A percentile compares a stretch with the other conserved stretches of the same genome.
Evolutionary conservation across 2,329 filamentous ascomycete species (phyloP).

Genomic region (Allantophomopsis cytisporea): DNA sequence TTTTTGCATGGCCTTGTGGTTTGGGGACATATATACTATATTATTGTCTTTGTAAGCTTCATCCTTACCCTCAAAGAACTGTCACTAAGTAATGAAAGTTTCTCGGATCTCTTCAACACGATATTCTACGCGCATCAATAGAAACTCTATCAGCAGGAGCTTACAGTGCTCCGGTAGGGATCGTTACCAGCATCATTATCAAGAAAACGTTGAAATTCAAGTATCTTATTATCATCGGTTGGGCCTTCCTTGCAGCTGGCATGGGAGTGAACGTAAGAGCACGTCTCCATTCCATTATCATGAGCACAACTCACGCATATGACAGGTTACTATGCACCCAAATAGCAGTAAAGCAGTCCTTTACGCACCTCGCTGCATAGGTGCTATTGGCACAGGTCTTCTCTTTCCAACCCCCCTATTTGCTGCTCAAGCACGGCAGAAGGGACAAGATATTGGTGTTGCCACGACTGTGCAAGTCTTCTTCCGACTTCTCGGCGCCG

Average conservation of each 20-base stretch:
- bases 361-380: too few species aligned
- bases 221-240: constrained; percentile 1
- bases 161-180: not conserved
- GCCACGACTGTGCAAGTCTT: too few species aligned
- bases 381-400: too few species aligned
- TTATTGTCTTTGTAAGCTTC: too few species aligned
- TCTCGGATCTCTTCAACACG: constrained; percentile 1
- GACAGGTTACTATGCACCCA: constrained; percentile 1
- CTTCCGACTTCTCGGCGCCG: not conserved
- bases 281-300: not conserved
- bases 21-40: too few species aligned
- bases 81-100: not conserved
- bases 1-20: too few species aligned
- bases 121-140: constrained; percentile 1
- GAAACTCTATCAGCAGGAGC: constrained; percentile 1
- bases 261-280: constrained; percentile 1
- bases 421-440: too few species aligned
- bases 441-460: too few species aligned
- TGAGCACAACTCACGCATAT: not conserved
- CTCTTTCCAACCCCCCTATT: too few species aligned
- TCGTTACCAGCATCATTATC: constrained; percentile 1
- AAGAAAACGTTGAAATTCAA: constrained; percentile 1
- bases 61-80: too few species aligned
- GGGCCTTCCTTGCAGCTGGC: not conserved
- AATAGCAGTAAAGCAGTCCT: too few species aligned